Conservation (phyloP, 2,329 filamentous ascomycete species). For the Emmonsiellopsis sp. region DNA sequence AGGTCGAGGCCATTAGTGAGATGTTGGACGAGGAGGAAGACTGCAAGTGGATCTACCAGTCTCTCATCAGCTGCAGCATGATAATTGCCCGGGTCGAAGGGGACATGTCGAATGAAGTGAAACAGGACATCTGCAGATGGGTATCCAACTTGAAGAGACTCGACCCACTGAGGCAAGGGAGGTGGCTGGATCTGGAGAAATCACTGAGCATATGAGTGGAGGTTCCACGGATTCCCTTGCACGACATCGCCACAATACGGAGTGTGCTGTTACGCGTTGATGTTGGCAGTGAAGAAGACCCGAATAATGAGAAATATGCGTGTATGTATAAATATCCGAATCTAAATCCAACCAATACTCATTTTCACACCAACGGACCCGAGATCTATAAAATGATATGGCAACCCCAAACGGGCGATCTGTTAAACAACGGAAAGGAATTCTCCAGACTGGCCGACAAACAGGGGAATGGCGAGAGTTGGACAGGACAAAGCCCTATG, state of each 20-base stretch:
- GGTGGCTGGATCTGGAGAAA: constrained; percentile 64
- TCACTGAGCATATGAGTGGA: constrained; percentile 20
- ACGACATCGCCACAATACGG: background rate
- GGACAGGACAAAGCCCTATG: background rate
- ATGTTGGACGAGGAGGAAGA: constrained; percentile 58
- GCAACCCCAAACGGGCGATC: background rate
- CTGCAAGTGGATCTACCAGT: constrained; percentile 85
- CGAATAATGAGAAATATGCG: background rate
- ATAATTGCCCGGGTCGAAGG: constrained; percentile 45
- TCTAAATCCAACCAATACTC: background rate
- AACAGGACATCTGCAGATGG: constrained; percentile 47
- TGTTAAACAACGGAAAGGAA: background rate
- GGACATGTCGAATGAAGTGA: constrained; percentile 35
- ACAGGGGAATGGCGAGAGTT: background rate
- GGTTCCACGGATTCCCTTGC: background rate
- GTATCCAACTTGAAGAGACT: constrained; percentile 57
- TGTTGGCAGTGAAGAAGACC: background rate
- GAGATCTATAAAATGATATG: background rate
- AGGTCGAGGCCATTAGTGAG: constrained; percentile 65
- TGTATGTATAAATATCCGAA: background rate
- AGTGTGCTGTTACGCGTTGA: background rate
- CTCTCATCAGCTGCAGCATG: constrained; percentile 65
- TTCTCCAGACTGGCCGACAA: background rate
- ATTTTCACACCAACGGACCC: background rate
- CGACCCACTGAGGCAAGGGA: constrained; percentile 64